Evolutionary conservation across 176 grass and related monocot species (phyloP).

Genomic region (Triticum timopheevii): DNA sequence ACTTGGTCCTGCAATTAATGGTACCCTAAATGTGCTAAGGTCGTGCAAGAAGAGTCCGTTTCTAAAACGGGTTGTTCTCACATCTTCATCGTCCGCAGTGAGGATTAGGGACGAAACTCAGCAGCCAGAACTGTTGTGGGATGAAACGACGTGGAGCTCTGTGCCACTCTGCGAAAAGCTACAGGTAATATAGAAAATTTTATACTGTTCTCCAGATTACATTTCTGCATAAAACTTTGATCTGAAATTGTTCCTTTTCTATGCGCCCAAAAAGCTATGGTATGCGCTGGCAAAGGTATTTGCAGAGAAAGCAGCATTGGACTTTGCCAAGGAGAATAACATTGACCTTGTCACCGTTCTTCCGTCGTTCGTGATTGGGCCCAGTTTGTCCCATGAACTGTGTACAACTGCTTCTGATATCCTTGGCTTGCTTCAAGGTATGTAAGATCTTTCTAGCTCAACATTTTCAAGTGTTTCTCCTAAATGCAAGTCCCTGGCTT

Average conservation of each 20-base stretch:
- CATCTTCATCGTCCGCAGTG: constrained; percentile 78
- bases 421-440: constrained; percentile 82
- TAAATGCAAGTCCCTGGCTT: not conserved
- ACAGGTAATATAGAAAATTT: constrained; percentile 47
- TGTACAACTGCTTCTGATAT: constrained; percentile 76
- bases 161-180: constrained; percentile 74
- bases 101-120: constrained; percentile 66
- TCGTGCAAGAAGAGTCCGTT: constrained; percentile 86
- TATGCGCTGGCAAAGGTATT: constrained; percentile 85
- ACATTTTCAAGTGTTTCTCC: not conserved
- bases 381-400: constrained; percentile 66
- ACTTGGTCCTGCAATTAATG: constrained; percentile 67
- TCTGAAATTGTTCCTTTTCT: not conserved
- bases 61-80: constrained; percentile 83
- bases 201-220: not conserved
- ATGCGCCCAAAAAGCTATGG: constrained; percentile 56
- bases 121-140: constrained; percentile 47
- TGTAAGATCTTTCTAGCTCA: not conserved
- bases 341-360: constrained; percentile 89
- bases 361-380: constrained; percentile 78
- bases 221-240: not conserved
- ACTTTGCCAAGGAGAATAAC: constrained; percentile 76
- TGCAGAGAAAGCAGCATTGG: constrained; percentile 90
- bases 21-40: constrained; percentile 78
- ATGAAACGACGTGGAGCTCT: constrained; percentile 83